phyloP scores from a whole-genome alignment of 2,329 filamentous ascomycete species.

The Talaromyces atroroseus region DNA sequence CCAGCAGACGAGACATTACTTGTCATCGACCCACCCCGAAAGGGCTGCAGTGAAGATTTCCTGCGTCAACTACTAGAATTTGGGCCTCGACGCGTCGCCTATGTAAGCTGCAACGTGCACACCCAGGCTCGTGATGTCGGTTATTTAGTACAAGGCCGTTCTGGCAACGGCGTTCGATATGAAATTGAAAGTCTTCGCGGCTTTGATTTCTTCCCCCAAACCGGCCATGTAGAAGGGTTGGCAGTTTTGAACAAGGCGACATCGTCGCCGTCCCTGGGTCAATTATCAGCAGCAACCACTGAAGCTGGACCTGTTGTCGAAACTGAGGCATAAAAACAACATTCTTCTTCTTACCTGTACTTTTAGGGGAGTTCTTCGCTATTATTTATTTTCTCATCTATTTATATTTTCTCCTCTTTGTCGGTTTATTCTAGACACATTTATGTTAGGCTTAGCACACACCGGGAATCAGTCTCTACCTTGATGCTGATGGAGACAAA shows the following conservation, averaged over 20 bases:
- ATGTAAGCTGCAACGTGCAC: slow-evolving; percentile 97
- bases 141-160: slow-evolving; percentile 66
- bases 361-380: not conserved
- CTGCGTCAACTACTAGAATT: slow-evolving; percentile 73
- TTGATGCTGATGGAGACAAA: too few species aligned
- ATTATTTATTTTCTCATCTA: not conserved
- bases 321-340: not conserved
- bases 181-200: slow-evolving; percentile 84
- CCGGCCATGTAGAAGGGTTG: slow-evolving; percentile 61
- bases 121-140: slow-evolving; percentile 93
- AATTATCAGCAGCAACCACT: not conserved
- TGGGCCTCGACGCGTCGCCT: slow-evolving; percentile 73
- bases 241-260: slow-evolving; percentile 49
- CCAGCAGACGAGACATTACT: slow-evolving; percentile 78
- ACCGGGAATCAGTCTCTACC: not conserved
- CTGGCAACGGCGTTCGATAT: slow-evolving; percentile 50
- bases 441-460: too few species aligned
- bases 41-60: slow-evolving; percentile 86
- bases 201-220: slow-evolving; percentile 97
- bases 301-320: not conserved
- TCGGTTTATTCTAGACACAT: not conserved
- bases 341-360: not conserved
- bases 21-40: slow-evolving; percentile 94
- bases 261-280: not conserved
- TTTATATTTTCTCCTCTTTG: not conserved